Evolutionary conservation across 768 basidiomycete genomes (phyloP).

Genomic region (Panaeolus papilionaceus): DNA sequence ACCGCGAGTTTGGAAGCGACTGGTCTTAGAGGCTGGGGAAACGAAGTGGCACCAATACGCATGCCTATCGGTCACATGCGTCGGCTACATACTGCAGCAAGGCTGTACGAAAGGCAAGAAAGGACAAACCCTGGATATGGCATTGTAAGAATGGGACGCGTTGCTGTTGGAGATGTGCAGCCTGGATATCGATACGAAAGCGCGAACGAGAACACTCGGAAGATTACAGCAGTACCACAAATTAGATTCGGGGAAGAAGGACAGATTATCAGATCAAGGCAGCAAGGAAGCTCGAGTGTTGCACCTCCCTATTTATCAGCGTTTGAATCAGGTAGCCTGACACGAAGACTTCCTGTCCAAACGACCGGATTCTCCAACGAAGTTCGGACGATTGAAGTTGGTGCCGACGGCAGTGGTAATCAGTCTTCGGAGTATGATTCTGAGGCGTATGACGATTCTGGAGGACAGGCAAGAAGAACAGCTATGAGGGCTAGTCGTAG

Average conservation of each 20-base stretch:
- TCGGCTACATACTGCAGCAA: conserved; percentile 21
- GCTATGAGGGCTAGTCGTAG: conserved; percentile 12
- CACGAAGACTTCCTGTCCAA: conserved; percentile 1
- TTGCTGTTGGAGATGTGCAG: conserved; percentile 36
- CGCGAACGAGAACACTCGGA: neutral
- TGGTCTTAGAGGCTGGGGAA: conserved; percentile 71
- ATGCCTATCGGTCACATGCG: conserved; percentile 22
- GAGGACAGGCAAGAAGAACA: neutral
- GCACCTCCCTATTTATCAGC: neutral
- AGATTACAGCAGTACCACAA: neutral
- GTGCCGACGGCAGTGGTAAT: conserved; percentile 16
- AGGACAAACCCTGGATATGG: conserved; percentile 22
- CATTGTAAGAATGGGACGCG: conserved; percentile 38
- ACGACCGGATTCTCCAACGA: conserved; percentile 33
- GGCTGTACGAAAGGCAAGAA: conserved; percentile 17
- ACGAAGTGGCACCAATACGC: conserved; percentile 68
- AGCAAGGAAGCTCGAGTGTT: neutral
- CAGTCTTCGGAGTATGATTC: conserved; percentile 16
- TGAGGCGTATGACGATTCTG: conserved; percentile 16
- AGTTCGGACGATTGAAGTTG: conserved; percentile 36
- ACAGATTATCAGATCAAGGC: neutral
- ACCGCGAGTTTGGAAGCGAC: conserved; percentile 81
- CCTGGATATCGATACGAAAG: conserved; percentile 23
- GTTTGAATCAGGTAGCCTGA: neutral
- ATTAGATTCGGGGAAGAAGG: neutral